Percentiles rank a stretch among this genome's conserved stretches.
Conservation (phyloP, 129 eudicot species). For the Deinandra increscens region DNA sequence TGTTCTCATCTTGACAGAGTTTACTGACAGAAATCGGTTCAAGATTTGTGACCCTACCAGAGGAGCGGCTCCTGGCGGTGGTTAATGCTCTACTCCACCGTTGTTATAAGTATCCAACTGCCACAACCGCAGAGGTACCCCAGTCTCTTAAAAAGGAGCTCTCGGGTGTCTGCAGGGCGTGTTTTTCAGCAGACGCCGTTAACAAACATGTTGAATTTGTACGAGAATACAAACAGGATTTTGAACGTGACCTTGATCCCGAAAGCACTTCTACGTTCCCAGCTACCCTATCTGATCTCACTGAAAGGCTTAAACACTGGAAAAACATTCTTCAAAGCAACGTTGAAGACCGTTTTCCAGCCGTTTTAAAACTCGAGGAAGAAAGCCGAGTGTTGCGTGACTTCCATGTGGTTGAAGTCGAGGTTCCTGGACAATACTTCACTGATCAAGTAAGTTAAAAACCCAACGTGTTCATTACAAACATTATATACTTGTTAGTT, state of each 20-base stretch:
- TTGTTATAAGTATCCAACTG: constrained; percentile 95
- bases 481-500: not conserved
- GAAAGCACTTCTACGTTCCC: constrained; percentile 91
- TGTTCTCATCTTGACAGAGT: constrained; percentile 43
- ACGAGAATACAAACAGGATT: constrained; percentile 92
- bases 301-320: constrained; percentile 97
- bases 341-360: constrained; percentile 95
- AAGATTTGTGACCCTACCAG: constrained; percentile 93
- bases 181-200: constrained; percentile 98
- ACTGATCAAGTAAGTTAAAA: constrained; percentile 31
- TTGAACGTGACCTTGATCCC: constrained; percentile 99
- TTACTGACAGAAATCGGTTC: constrained; percentile 98
- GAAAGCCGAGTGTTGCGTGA: constrained; percentile 98
- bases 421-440: constrained; percentile 44
- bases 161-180: constrained; percentile 97
- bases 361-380: constrained; percentile 93
- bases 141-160: constrained; percentile 98
- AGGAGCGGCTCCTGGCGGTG: constrained; percentile 92
- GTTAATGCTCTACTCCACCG: constrained; percentile 97
- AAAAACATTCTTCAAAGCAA: constrained; percentile 95
- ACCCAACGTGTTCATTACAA: not conserved
- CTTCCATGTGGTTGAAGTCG: constrained; percentile 96
- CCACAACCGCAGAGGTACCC: constrained; percentile 98
- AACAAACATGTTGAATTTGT: constrained; percentile 98
- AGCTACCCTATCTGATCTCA: constrained; percentile 86